These are phyloP conservation scores for Gloeopeniophorella convolvens DNA, from an alignment of 768 basidiomycete genomes.

Conservation along the genomic window DNA sequence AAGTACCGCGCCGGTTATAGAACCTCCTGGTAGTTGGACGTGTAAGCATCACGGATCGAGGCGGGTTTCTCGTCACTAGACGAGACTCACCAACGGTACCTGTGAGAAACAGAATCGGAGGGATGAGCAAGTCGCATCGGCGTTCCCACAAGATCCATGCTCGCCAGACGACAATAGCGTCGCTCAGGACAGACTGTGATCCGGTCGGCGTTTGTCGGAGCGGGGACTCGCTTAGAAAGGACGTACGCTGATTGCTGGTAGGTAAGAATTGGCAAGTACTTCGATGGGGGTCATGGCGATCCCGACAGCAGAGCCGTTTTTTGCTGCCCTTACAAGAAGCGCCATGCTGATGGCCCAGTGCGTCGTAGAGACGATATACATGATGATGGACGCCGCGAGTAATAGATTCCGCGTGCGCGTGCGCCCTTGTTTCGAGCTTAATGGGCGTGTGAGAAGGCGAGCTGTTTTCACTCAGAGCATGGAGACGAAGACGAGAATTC, in stretches of 20 bases:
- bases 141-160: conserved; percentile 9
- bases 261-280: background rate
- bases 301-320: background rate
- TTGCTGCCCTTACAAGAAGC: background rate
- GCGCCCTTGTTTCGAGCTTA: background rate
- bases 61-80: background rate
- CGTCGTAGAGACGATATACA: background rate
- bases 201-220: background rate
- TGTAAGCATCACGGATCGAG: background rate
- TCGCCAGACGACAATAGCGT: conserved; percentile 11
- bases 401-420: background rate
- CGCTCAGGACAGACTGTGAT: background rate
- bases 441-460: background rate
- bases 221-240: background rate
- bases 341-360: background rate
- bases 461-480: too few species aligned
- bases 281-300: background rate
- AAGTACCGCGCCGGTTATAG: background rate
- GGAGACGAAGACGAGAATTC: too few species aligned
- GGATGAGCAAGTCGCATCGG: background rate
- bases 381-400: background rate
- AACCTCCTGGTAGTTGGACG: background rate
- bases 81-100: background rate
- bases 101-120: background rate
- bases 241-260: conserved; percentile 3